phyloP scores from a whole-genome alignment of 2,329 filamentous ascomycete genomes.

The Talaromyces albobiverticillius region DNA sequence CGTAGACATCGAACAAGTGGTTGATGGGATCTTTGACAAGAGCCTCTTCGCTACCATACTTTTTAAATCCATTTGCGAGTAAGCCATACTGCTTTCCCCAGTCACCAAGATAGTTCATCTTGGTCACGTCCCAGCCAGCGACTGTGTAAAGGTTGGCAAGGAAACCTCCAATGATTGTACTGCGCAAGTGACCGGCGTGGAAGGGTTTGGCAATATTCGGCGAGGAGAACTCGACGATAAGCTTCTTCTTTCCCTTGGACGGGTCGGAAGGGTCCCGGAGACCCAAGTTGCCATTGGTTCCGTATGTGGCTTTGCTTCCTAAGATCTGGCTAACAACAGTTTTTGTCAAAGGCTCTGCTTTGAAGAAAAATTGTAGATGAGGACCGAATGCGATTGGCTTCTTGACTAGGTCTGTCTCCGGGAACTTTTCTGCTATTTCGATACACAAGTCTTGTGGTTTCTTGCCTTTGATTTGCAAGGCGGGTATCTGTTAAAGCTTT shows the following conservation, averaged over 20 bases:
- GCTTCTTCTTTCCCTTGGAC: conserved; percentile 55
- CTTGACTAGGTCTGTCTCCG: conserved; percentile 56
- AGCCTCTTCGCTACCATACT: conserved; percentile 60
- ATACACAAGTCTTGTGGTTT: conserved; percentile 57
- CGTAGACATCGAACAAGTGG: conserved; percentile 65
- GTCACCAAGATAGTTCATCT: conserved; percentile 67
- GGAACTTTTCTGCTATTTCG: conserved; percentile 57
- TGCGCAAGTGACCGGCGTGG: conserved; percentile 63
- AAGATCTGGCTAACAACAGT: conserved; percentile 60
- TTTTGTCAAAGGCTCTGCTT: conserved; percentile 53
- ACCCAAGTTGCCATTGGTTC: conserved; percentile 58
- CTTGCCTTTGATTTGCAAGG: conserved; percentile 53
- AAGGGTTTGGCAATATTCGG: conserved; percentile 68
- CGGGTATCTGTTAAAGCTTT: conserved; percentile 31
- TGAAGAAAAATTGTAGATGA: conserved; percentile 66
- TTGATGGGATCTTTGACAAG: conserved; percentile 61
- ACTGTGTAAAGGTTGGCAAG: conserved; percentile 60
- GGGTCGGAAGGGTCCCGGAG: conserved; percentile 57
- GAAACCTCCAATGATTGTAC: conserved; percentile 67
- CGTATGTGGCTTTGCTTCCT: conserved; percentile 56
- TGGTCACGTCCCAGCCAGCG: conserved; percentile 61
- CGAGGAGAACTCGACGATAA: conserved; percentile 65
- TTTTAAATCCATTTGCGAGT: conserved; percentile 60
- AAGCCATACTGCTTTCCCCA: conserved; percentile 69
- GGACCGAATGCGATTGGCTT: conserved; percentile 56